Evolutionary conservation across 1,139 yeast species (phyloP).

Genomic region (Cylindricascospora bacillispora): DNA sequence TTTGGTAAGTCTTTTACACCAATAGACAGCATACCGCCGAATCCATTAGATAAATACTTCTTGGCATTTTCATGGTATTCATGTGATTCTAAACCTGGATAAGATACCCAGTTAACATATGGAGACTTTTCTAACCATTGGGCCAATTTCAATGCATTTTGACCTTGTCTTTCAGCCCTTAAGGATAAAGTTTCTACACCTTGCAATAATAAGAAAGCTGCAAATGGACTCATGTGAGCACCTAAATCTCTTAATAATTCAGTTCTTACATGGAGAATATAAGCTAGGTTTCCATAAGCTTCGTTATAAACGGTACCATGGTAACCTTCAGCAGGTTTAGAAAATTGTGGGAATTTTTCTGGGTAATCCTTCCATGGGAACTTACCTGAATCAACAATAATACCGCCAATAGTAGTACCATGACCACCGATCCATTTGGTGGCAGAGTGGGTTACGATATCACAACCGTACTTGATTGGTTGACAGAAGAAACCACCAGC

Average conservation of each 20-base stretch:
- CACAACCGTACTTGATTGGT: conserved; percentile 86
- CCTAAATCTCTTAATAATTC: conserved; percentile 90
- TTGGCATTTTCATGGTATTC: conserved; percentile 71
- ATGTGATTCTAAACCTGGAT: conserved; percentile 80
- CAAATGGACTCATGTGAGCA: conserved; percentile 80
- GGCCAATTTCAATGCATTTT: conserved; percentile 76
- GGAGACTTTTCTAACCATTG: conserved; percentile 58
- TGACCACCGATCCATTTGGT: conserved; percentile 99
- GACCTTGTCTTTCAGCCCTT: conserved; percentile 85
- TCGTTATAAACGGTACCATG: conserved; percentile 79
- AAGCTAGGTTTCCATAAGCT: conserved; percentile 70
- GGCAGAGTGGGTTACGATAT: conserved; percentile 76
- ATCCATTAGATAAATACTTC: conserved; percentile 66
- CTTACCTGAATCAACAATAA: conserved; percentile 76
- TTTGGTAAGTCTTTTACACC: conserved; percentile 61
- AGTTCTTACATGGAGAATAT: conserved; percentile 66
- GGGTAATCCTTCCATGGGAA: conserved; percentile 87
- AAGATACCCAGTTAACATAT: conserved; percentile 77
- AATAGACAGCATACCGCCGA: conserved; percentile 79
- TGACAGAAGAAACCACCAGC: conserved; percentile 86
- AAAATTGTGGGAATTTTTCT: conserved; percentile 79
- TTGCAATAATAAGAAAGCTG: conserved; percentile 70
- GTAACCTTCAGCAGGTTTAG: conserved; percentile 83
- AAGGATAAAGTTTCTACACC: conserved; percentile 90
- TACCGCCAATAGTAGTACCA: conserved; percentile 93